phyloP scores from a whole-genome alignment of 1,139 yeast species.

The Yamadazyma songkhlaensis region DNA sequence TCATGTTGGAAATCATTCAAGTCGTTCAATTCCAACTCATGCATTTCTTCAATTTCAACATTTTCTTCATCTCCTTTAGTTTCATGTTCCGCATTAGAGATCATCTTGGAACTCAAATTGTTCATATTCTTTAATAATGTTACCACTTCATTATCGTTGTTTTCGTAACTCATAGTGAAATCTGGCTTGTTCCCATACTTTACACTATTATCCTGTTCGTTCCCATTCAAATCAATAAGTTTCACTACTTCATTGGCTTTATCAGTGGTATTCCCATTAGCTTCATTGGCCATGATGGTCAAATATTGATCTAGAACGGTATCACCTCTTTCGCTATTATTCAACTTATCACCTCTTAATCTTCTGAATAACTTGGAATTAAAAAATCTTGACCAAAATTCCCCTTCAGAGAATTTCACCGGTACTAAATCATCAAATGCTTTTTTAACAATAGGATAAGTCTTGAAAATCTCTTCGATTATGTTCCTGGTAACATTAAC shows the following conservation, averaged over 20 bases:
- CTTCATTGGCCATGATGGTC: constrained; percentile 43
- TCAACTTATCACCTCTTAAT: constrained; percentile 82
- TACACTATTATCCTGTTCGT: constrained; percentile 77
- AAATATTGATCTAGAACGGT: constrained; percentile 80
- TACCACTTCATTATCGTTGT: constrained; percentile 57
- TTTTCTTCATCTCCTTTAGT: constrained; percentile 8
- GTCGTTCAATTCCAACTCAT: constrained; percentile 31
- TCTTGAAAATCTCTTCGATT: constrained; percentile 85
- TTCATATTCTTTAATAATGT: constrained; percentile 87
- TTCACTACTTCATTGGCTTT: constrained; percentile 40
- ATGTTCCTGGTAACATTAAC: constrained; percentile 90
- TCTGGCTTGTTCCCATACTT: constrained; percentile 81
- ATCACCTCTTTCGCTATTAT: constrained; percentile 78
- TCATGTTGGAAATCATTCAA: constrained; percentile 44
- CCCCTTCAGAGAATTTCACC: constrained; percentile 72
- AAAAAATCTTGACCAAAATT: constrained; percentile 96
- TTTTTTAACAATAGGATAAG: constrained; percentile 87
- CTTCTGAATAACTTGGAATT: constrained; percentile 84
- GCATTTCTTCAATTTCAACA: constrained; percentile 10
- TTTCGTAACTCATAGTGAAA: constrained; percentile 80
- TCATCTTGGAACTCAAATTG: constrained; percentile 78
- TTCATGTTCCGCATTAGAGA: constrained; percentile 37
- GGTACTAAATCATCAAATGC: constrained; percentile 94
- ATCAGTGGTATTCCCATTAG: constrained; percentile 11
- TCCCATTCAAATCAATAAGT: constrained; percentile 74